These are phyloP conservation scores for Cutaneotrichosporon cavernicola DNA, from an alignment of 1,284 basidiomycete genomes.

Conservation along the genomic window DNA sequence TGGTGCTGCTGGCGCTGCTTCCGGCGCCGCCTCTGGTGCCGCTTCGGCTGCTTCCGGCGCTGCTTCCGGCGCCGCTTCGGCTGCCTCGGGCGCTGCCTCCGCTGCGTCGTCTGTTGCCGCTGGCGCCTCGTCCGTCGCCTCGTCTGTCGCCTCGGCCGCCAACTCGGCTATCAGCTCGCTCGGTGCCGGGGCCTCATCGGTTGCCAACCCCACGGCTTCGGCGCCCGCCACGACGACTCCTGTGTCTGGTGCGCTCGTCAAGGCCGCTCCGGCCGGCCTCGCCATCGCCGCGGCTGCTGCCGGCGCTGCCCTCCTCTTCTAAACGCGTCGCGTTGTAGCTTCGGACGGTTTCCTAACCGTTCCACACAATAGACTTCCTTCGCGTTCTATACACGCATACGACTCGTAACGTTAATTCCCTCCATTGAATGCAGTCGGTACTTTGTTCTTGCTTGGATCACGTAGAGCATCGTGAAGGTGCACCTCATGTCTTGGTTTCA, in stretches of 20 bases:
- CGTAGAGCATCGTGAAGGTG: neutral
- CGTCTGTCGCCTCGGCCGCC: slow-evolving; percentile 12
- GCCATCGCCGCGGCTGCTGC: slow-evolving; percentile 15
- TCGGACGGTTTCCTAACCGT: neutral
- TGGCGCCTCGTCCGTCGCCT: neutral
- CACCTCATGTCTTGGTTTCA: too few species aligned
- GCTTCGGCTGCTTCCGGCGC: slow-evolving; percentile 7
- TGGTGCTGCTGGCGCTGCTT: slow-evolving; percentile 1
- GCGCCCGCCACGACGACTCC: slow-evolving; percentile 3
- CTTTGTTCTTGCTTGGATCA: neutral
- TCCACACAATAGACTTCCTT: neutral
- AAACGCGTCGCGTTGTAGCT: slow-evolving; percentile 13
- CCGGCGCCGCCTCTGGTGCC: slow-evolving; percentile 4
- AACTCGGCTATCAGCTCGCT: slow-evolving; percentile 7
- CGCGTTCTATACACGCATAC: slow-evolving; percentile 5
- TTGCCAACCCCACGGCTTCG: neutral
- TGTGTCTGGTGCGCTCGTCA: neutral
- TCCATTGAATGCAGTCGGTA: slow-evolving; percentile 3
- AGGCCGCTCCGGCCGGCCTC: slow-evolving; percentile 9
- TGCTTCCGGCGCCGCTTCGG: neutral
- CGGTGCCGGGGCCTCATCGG: neutral
- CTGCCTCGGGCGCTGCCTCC: slow-evolving; percentile 10
- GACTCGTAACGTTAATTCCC: slow-evolving; percentile 7
- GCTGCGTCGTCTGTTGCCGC: slow-evolving; percentile 4
- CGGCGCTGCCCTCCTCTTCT: slow-evolving; percentile 21